phyloP scores from a whole-genome alignment of 306 rosid species.

The Lotus japonicus region DNA sequence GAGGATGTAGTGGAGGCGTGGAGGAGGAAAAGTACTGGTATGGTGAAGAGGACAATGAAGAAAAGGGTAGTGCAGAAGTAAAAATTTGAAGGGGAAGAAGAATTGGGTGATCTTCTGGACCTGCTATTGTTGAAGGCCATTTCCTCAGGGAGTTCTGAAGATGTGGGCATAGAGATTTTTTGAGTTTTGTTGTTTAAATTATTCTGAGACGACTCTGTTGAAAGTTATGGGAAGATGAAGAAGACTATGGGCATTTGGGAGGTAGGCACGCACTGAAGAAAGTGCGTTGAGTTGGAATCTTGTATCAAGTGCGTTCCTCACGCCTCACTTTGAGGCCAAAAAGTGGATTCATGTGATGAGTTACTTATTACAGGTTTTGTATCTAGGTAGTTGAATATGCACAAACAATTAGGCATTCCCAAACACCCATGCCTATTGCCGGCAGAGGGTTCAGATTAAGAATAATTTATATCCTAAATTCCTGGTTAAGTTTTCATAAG shows the following conservation, averaged over 20 bases:
- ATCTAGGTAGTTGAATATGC: neutral
- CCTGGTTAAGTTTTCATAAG: constrained; percentile 15
- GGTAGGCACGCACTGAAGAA: constrained; percentile 22
- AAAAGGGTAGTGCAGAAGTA: constrained; percentile 62
- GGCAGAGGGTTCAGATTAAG: neutral
- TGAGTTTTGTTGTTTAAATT: neutral
- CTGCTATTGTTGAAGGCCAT: constrained; percentile 53
- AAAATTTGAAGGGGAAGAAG: constrained; percentile 40
- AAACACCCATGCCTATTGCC: neutral
- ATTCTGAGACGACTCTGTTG: neutral
- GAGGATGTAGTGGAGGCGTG: constrained; percentile 51
- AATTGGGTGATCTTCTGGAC: constrained; percentile 27
- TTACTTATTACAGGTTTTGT: neutral
- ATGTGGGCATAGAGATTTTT: constrained; percentile 13
- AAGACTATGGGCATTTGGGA: neutral
- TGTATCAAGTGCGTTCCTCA: constrained; percentile 50
- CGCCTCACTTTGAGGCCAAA: constrained; percentile 28
- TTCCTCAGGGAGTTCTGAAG: constrained; percentile 11
- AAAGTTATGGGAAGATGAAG: neutral
- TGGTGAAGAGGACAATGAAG: constrained; percentile 66
- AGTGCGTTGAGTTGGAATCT: constrained; percentile 18
- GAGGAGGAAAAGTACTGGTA: constrained; percentile 46
- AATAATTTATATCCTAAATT: constrained; percentile 9
- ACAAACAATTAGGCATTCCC: neutral
- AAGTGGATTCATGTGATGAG: constrained; percentile 23